Evolutionary conservation across 441 rosid species (phyloP).

Genomic region (Gossypium gossypioides): DNA sequence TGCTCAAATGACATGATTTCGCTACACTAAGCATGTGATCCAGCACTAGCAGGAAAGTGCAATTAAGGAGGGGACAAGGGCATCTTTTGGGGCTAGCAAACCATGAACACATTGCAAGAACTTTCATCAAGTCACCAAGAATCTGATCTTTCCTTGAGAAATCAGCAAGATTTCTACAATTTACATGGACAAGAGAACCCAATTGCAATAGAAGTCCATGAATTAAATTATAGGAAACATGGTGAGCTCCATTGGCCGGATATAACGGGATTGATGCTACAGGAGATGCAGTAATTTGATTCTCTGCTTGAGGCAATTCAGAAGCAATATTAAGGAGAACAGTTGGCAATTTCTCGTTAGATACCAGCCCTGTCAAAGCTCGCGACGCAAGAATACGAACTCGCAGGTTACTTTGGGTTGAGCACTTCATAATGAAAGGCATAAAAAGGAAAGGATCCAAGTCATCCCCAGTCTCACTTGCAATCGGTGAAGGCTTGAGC

Average conservation of each 20-base stretch:
- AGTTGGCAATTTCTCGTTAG: slow-evolving; percentile 73
- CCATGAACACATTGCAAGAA: slow-evolving; percentile 56
- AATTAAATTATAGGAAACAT: slow-evolving; percentile 50
- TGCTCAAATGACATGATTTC: slow-evolving; percentile 32
- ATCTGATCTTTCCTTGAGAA: slow-evolving; percentile 65
- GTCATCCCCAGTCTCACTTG: slow-evolving; percentile 80
- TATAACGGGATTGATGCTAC: slow-evolving; percentile 8
- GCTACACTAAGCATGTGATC: slow-evolving; percentile 76
- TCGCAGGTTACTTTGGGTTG: slow-evolving; percentile 76
- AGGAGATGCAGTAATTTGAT: slow-evolving; percentile 16
- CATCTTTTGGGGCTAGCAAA: slow-evolving; percentile 61
- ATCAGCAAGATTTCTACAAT: slow-evolving; percentile 76
- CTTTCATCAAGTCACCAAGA: slow-evolving; percentile 48
- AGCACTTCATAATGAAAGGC: slow-evolving; percentile 87
- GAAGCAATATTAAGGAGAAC: slow-evolving; percentile 60
- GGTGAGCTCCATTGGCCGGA: slow-evolving; percentile 21
- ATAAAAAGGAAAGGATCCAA: slow-evolving; percentile 87
- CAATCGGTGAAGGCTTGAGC: slow-evolving; percentile 86
- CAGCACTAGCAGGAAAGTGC: slow-evolving; percentile 61
- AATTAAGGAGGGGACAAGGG: slow-evolving; percentile 72
- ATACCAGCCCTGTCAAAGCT: slow-evolving; percentile 86
- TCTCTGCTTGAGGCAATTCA: slow-evolving; percentile 40
- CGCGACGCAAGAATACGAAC: slow-evolving; percentile 88
- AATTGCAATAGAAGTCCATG: slow-evolving; percentile 86
- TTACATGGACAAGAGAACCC: slow-evolving; percentile 64